Evolutionary conservation across 768 basidiomycete species (phyloP).

Genomic region (Calocybe gangraenosa): DNA sequence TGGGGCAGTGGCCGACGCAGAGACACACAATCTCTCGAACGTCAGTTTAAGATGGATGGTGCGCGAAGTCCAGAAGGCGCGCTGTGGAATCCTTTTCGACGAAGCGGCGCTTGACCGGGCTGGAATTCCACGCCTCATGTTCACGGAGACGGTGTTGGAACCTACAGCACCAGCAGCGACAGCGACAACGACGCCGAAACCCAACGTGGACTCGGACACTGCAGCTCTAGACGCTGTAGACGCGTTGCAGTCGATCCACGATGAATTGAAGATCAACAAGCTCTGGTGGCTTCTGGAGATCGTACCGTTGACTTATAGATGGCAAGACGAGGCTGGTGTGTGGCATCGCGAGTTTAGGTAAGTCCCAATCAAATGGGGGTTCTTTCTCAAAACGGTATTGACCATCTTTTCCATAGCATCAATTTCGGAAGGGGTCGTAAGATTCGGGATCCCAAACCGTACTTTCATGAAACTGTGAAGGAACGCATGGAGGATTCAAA

Average conservation of each 20-base stretch:
- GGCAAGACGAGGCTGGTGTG: conserved; percentile 49
- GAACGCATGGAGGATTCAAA: conserved; percentile 44
- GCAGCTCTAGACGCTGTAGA: conserved; percentile 27
- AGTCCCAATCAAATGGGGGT: no score
- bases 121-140: conserved; percentile 26
- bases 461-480: conserved; percentile 63
- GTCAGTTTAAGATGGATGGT: conserved; percentile 80
- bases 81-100: conserved; percentile 62
- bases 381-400: no score
- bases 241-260: conserved; percentile 50
- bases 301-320: conserved; percentile 46
- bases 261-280: conserved; percentile 38
- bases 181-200: no score
- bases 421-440: conserved; percentile 56
- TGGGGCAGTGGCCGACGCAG: conserved; percentile 44
- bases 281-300: conserved; percentile 77
- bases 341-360: conserved; percentile 59
- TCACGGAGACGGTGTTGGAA: conserved; percentile 10
- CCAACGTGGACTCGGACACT: no score
- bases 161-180: conserved; percentile 6
- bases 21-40: conserved; percentile 44
- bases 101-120: conserved; percentile 38
- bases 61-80: conserved; percentile 51
- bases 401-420: conserved; percentile 26
- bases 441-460: conserved; percentile 41